Percentiles rank a stretch among this genome's conserved stretches.
These are phyloP conservation scores for Erigeron philadelphicus DNA, from an alignment of 140 eudicot genomes.

Conservation along the genomic window DNA sequence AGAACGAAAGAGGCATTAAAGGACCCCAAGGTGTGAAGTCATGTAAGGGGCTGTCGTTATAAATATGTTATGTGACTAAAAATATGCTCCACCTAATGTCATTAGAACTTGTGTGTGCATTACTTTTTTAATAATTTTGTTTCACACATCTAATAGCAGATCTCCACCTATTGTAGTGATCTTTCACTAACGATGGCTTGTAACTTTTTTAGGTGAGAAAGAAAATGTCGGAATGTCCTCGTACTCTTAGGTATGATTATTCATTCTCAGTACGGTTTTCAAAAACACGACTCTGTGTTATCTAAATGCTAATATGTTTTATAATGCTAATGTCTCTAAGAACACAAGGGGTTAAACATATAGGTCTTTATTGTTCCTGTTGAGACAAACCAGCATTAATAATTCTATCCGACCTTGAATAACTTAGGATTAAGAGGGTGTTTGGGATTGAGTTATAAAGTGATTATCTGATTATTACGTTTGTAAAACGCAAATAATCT, in stretches of 20 bases:
- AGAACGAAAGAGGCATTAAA: constrained; percentile 84
- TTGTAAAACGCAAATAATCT: too few relatives aligned
- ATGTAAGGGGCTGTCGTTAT: constrained; percentile 60
- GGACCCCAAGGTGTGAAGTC: constrained; percentile 99
- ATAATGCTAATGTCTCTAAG: too few relatives aligned
- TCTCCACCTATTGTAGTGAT: background rate
- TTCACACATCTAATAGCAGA: background rate
- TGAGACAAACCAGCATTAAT: too few relatives aligned
- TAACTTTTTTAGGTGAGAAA: constrained; percentile 49
- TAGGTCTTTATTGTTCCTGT: too few relatives aligned
- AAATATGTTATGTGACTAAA: background rate
- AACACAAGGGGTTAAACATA: too few relatives aligned
- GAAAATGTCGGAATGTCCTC: constrained; percentile 75
- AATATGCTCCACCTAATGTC: background rate
- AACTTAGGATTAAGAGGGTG: too few relatives aligned
- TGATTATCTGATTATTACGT: too few relatives aligned
- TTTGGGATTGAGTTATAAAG: too few relatives aligned
- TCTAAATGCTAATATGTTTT: too few relatives aligned
- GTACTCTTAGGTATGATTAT: constrained; percentile 43
- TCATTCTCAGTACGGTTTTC: constrained; percentile 3
- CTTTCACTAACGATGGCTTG: constrained; percentile 9
- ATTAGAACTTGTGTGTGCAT: constrained; percentile 3
- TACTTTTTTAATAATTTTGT: background rate
- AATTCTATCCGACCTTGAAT: too few relatives aligned
- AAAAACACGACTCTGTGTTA: constrained; percentile 1